phyloP scores from a whole-genome alignment of 148 eudicot species.

The Polygonum maritimum region DNA sequence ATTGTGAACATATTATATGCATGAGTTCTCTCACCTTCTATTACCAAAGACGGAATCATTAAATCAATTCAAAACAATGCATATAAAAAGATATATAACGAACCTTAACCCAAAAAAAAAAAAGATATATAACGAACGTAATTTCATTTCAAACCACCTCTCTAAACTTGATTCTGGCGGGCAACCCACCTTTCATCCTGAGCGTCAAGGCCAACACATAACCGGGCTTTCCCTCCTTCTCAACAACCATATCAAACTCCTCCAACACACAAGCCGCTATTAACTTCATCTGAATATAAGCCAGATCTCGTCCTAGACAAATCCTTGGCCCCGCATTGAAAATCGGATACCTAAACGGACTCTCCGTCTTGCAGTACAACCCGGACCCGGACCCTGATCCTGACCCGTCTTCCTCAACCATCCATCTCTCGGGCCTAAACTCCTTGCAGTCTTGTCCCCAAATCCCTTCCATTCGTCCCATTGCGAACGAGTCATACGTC shows the following conservation, averaged over 20 bases:
- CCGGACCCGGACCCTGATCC: background rate
- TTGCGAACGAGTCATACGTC: constrained; percentile 17
- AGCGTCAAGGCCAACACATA: constrained; percentile 25
- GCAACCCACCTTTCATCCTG: constrained; percentile 31
- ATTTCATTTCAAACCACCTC: background rate
- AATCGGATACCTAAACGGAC: constrained; percentile 33
- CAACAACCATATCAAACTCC: constrained; percentile 17
- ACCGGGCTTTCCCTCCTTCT: constrained; percentile 10
- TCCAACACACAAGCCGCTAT: constrained; percentile 30
- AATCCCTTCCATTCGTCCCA: constrained; percentile 66
- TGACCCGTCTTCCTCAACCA: constrained; percentile 25
- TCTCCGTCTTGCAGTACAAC: constrained; percentile 28
- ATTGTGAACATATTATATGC: no score
- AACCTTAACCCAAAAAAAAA: background rate
- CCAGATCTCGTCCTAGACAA: constrained; percentile 32
- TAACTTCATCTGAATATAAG: constrained; percentile 32
- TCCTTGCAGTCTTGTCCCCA: constrained; percentile 63
- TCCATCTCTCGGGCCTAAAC: constrained; percentile 62
- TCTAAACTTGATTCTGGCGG: constrained; percentile 20
- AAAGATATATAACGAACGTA: background rate
- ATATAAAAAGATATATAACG: background rate
- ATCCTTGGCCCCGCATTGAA: constrained; percentile 31
- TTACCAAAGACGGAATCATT: no score
- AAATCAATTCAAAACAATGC: background rate
- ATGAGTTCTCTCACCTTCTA: no score